Base-by-base conservation (phyloP, 164 flowering plant species). In the Amborella trichopoda region DNA sequence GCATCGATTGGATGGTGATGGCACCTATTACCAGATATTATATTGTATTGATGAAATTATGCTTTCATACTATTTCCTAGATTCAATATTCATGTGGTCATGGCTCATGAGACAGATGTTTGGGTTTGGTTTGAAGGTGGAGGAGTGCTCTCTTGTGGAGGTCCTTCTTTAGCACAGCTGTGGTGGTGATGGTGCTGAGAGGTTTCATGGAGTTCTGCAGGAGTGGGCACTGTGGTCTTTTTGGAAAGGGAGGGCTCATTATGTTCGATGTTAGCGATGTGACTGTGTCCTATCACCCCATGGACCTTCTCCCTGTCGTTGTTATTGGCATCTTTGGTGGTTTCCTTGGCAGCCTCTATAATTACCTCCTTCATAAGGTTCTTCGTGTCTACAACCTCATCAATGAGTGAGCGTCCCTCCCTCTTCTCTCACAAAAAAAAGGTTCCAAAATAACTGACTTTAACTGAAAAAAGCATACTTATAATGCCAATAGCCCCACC, bases 101-200 rank as follows among this genome's bases (percentile, higher is more conserved):
- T n/a, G n/a, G n/a, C n/a, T n/a, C n/a, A n/a, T n/a, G n/a, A n/a
- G n/a, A n/a, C n/a, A n/a, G n/a, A n/a, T n/a, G n/a, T n/a, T n/a
- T n/a, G n/a, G n/a, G n/a, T n/a, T n/a, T n/a, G n/a, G 11, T 9
- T 23, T 39, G 59, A 57, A 89, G 97, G 95, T 90, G 97, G 97
- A 63, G 97, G 50, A 86, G 94, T 67, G 95, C 98, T 49, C 87
- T 90, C 59, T 83, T 90, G 6, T 90, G 97, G 97, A 80, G 95
- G 62, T 78, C 97, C 0, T 89, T 89, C 58, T 89, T 85, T 63
- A 85, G 95, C 0, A 85, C 97, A 38, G 97, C 95, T 27, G 83
- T 86, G 5, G 89, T 81, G 10, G 94, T 89, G 4, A 73, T 90
- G 40, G 87, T 81, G 6, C 56, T 86, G 53, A 71, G 91, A 58